Evolutionary conservation across 345 rosid species (phyloP).

Genomic region (Dovyalis caffra): DNA sequence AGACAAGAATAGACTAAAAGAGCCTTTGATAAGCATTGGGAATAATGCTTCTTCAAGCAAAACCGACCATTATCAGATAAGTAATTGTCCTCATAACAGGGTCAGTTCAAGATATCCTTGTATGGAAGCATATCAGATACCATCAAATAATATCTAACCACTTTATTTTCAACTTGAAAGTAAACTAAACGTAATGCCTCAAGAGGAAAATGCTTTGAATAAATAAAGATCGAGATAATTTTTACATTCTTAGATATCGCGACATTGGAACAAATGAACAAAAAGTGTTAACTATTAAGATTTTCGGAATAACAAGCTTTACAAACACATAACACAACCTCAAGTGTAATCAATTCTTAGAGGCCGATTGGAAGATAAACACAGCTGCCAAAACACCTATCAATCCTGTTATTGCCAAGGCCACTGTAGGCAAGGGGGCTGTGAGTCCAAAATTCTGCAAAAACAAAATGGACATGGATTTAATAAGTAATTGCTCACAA

Average conservation of each 20-base stretch:
- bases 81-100: not conserved
- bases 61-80: not conserved
- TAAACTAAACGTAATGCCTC: slow-evolving; percentile 11
- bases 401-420: slow-evolving; percentile 77
- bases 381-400: slow-evolving; percentile 75
- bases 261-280: slow-evolving; percentile 14
- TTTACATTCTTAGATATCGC: slow-evolving; percentile 6
- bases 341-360: slow-evolving; percentile 45
- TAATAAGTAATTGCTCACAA: not conserved
- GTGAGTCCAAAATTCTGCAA: slow-evolving; percentile 87
- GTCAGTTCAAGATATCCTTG: not conserved
- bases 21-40: not conserved
- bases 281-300: slow-evolving; percentile 1
- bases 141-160: not conserved
- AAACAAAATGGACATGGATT: slow-evolving; percentile 4
- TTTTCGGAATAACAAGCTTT: slow-evolving; percentile 21
- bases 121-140: not conserved
- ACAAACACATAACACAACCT: slow-evolving; percentile 9
- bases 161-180: not conserved
- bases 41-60: not conserved
- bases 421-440: slow-evolving; percentile 71
- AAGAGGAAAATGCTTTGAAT: not conserved
- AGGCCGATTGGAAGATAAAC: slow-evolving; percentile 90
- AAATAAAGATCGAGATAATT: slow-evolving; percentile 2
- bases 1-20: not conserved